Percentiles rank a stretch among this genome's conserved stretches.
Conservation (phyloP, 2,329 filamentous ascomycete species). For the Emydomyces testavorans region DNA sequence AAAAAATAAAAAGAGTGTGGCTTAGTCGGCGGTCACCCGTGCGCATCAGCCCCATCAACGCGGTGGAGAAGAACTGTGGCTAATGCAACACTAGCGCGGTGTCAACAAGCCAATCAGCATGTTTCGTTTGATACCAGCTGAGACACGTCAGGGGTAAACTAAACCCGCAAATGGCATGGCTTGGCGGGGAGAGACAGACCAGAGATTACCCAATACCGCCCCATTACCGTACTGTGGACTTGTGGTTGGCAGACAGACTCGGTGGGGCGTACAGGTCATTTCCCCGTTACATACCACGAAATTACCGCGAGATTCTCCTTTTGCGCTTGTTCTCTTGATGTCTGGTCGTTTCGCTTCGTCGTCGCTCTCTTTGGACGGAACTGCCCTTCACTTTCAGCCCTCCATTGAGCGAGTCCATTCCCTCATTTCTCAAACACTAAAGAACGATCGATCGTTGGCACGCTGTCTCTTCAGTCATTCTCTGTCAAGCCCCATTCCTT, state of each 20-base stretch:
- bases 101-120: background rate
- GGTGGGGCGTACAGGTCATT: background rate
- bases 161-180: background rate
- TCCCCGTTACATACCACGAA: too few species aligned
- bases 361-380: background rate
- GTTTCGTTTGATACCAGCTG: background rate
- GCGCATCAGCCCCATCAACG: background rate
- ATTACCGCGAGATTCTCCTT: too few species aligned
- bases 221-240: background rate
- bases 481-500: background rate
- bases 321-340: constrained; percentile 2
- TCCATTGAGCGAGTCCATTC: constrained; percentile 1
- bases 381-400: background rate
- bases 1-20: too few species aligned
- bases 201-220: constrained; percentile 2
- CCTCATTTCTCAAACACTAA: background rate
- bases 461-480: background rate
- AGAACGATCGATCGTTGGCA: background rate
- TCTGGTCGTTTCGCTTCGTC: constrained; percentile 3
- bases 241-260: background rate
- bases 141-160: constrained; percentile 5
- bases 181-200: too few species aligned
- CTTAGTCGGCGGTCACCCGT: background rate
- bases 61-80: constrained; percentile 7
- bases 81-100: background rate